Percentiles rank a stretch among this genome's conserved stretches.
These are phyloP conservation scores for Daphne laureola DNA, from an alignment of 441 rosid genomes.

Conservation along the genomic window DNA sequence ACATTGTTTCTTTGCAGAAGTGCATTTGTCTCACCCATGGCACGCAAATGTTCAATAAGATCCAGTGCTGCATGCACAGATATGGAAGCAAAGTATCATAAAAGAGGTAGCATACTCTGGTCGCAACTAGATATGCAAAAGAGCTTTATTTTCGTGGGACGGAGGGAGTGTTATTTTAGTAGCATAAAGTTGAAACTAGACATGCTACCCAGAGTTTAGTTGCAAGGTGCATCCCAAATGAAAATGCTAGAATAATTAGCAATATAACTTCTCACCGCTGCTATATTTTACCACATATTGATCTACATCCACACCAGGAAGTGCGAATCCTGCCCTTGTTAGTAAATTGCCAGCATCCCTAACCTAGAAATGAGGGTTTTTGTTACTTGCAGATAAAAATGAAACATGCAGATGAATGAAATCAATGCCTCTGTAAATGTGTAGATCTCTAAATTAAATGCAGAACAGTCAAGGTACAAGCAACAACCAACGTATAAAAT, in stretches of 20 bases:
- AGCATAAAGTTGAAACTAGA: neutral
- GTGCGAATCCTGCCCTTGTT: conserved; percentile 90
- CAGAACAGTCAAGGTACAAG: too few species aligned
- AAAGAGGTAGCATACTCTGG: too few species aligned
- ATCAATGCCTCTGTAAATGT: too few species aligned
- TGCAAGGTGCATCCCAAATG: neutral
- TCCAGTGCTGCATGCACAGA: conserved; percentile 58
- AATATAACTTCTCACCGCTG: conserved; percentile 48
- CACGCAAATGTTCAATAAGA: conserved; percentile 87
- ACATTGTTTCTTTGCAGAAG: conserved; percentile 77
- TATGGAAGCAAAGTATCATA: neutral
- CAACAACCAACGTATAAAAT: too few species aligned
- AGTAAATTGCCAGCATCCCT: conserved; percentile 96
- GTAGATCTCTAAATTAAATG: too few species aligned
- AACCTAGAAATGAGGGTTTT: conserved; percentile 36
- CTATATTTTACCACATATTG: conserved; percentile 80
- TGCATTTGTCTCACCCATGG: conserved; percentile 98
- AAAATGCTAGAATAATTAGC: conserved; percentile 2
- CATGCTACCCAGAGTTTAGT: too few species aligned
- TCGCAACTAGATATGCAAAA: too few species aligned
- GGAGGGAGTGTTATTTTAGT: neutral
- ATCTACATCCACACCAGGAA: conserved; percentile 93
- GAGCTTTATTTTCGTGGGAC: too few species aligned
- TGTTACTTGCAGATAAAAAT: neutral
- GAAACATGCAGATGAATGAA: too few species aligned